These are phyloP conservation scores for Dryas alaskensis DNA, from an alignment of 306 rosid genomes.

Conservation along the genomic window DNA sequence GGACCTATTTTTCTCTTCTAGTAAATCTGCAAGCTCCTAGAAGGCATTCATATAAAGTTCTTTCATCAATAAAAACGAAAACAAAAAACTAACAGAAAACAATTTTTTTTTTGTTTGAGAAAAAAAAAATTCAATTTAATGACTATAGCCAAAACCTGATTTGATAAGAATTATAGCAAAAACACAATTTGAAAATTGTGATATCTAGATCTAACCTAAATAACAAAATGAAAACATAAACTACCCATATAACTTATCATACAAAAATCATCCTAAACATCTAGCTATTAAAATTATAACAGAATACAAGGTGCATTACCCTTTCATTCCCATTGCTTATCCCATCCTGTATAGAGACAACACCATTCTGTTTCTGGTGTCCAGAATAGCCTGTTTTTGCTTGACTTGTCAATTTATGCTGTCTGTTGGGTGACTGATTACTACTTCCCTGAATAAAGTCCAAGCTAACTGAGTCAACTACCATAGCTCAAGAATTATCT, in stretches of 20 bases:
- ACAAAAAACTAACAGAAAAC: slow-evolving; percentile 7
- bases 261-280: slow-evolving; percentile 19
- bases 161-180: neutral
- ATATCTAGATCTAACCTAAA: slow-evolving; percentile 9
- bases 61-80: slow-evolving; percentile 63
- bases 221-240: slow-evolving; percentile 7
- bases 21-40: slow-evolving; percentile 90
- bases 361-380: slow-evolving; percentile 41
- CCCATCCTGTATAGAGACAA: slow-evolving; percentile 37
- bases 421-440: slow-evolving; percentile 61
- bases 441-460: slow-evolving; percentile 57
- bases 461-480: slow-evolving; percentile 4
- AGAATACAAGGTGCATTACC: slow-evolving; percentile 52
- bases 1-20: slow-evolving; percentile 52
- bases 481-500: neutral
- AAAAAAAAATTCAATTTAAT: no score
- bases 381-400: slow-evolving; percentile 48
- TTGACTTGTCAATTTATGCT: slow-evolving; percentile 47
- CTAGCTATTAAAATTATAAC: slow-evolving; percentile 11
- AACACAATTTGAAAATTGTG: neutral
- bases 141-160: neutral
- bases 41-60: slow-evolving; percentile 97
- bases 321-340: slow-evolving; percentile 62
- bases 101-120: no score
- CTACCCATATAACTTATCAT: neutral